Percentiles rank a stretch among this genome's conserved stretches.
phyloP scores from a whole-genome alignment of 2,329 filamentous ascomycete genomes.

The Diaporthe citrichinensis region DNA sequence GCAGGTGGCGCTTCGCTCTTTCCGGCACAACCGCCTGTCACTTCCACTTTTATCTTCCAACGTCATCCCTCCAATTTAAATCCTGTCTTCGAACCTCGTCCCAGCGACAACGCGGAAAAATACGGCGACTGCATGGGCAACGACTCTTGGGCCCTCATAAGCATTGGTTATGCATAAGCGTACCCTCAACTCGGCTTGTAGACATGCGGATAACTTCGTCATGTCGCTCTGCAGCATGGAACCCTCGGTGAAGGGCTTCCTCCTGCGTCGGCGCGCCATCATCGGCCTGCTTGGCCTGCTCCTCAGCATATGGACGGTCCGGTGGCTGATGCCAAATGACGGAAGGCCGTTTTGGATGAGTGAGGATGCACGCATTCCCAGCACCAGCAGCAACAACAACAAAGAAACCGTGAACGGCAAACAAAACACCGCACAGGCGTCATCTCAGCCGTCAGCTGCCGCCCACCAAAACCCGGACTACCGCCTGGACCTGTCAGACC shows the following conservation, averaged over 20 bases:
- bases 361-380: background rate
- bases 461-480: conserved; percentile 32
- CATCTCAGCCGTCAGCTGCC: background rate
- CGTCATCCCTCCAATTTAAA: conserved; percentile 23
- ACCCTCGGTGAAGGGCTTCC: conserved; percentile 24
- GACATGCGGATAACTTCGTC: conserved; percentile 10
- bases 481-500: conserved; percentile 53
- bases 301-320: conserved; percentile 30
- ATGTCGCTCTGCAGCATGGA: conserved; percentile 25
- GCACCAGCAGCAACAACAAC: background rate
- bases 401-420: background rate
- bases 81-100: background rate
- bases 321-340: conserved; percentile 22
- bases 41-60: conserved; percentile 25
- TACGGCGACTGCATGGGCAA: background rate
- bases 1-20: background rate
- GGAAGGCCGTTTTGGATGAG: conserved; percentile 23
- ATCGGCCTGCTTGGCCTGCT: conserved; percentile 27
- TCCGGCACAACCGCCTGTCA: conserved; percentile 5
- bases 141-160: background rate
- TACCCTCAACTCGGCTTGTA: conserved; percentile 12
- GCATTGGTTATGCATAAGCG: conserved; percentile 28
- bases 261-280: conserved; percentile 26
- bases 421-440: background rate
- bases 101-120: background rate